Conservation (phyloP, 495 filamentous ascomycete genomes). For the Penicillium psychrofluorescens region DNA sequence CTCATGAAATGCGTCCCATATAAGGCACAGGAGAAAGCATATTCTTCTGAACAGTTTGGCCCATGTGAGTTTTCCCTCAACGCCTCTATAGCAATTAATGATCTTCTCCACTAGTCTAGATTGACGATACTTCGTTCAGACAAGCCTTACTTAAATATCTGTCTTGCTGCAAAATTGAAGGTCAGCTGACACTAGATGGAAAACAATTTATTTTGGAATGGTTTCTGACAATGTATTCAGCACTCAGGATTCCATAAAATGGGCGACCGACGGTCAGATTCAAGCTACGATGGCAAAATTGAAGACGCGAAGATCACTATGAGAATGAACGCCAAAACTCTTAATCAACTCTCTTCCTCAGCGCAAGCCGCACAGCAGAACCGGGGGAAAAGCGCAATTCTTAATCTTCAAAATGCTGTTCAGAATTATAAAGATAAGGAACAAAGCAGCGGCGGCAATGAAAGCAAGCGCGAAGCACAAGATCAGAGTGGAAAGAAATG, state of each 20-base stretch:
- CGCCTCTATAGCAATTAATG: too few species aligned
- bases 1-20: too few species aligned
- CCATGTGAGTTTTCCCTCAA: too few species aligned
- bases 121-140: too few species aligned
- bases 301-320: slow-evolving; percentile 3
- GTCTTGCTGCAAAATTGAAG: too few species aligned
- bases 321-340: not conserved
- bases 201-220: not conserved
- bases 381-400: not conserved
- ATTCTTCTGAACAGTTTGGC: too few species aligned
- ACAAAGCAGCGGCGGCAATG: not conserved
- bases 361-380: slow-evolving; percentile 1
- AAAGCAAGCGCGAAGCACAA: not conserved
- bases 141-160: too few species aligned
- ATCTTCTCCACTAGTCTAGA: too few species aligned
- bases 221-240: not conserved
- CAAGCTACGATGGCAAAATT: slow-evolving; percentile 3
- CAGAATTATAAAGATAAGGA: slow-evolving; percentile 1
- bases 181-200: too few species aligned
- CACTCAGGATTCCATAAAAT: slow-evolving; percentile 1
- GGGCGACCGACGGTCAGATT: slow-evolving; percentile 6
- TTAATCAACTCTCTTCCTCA: slow-evolving; percentile 2
- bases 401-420: slow-evolving; percentile 1
- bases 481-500: not conserved
- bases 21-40: too few species aligned